Conservation (phyloP, 1,139 yeast species). For the Pichia sp. region DNA sequence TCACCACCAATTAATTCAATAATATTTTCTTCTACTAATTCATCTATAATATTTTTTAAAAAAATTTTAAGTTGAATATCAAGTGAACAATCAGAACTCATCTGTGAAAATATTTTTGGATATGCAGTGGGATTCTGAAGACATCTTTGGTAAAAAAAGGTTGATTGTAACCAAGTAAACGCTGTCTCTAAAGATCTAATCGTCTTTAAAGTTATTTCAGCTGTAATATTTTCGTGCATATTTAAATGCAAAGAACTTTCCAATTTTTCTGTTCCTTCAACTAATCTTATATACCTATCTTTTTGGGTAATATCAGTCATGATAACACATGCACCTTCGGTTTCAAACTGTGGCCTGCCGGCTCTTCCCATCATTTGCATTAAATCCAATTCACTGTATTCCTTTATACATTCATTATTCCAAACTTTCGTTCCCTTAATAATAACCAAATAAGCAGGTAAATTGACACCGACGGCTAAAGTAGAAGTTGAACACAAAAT, state of each 20-base stretch:
- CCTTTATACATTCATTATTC: constrained; percentile 23
- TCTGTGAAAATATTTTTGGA: constrained; percentile 18
- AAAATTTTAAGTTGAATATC: constrained; percentile 25
- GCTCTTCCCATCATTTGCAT: constrained; percentile 92
- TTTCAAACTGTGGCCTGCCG: constrained; percentile 52
- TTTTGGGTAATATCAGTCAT: constrained; percentile 39
- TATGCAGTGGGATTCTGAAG: constrained; percentile 36
- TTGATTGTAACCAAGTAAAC: constrained; percentile 42
- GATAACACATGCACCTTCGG: constrained; percentile 47
- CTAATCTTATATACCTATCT: constrained; percentile 35
- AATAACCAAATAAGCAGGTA: constrained; percentile 90
- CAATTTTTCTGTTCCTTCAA: constrained; percentile 40
- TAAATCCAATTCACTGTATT: constrained; percentile 51
- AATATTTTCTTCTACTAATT: constrained; percentile 29
- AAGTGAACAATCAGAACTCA: not conserved
- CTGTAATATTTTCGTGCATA: constrained; percentile 40
- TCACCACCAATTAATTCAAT: constrained; percentile 19
- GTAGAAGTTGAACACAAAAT: constrained; percentile 58
- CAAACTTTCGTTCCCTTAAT: constrained; percentile 83
- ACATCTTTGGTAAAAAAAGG: constrained; percentile 46
- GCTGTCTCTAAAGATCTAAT: constrained; percentile 37
- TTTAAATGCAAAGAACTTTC: constrained; percentile 45
- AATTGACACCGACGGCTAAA: constrained; percentile 93
- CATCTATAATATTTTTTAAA: constrained; percentile 30
- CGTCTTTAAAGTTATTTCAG: constrained; percentile 44